phyloP scores from a whole-genome alignment of 495 filamentous ascomycete genomes.

The Aspergillus homomorphus region DNA sequence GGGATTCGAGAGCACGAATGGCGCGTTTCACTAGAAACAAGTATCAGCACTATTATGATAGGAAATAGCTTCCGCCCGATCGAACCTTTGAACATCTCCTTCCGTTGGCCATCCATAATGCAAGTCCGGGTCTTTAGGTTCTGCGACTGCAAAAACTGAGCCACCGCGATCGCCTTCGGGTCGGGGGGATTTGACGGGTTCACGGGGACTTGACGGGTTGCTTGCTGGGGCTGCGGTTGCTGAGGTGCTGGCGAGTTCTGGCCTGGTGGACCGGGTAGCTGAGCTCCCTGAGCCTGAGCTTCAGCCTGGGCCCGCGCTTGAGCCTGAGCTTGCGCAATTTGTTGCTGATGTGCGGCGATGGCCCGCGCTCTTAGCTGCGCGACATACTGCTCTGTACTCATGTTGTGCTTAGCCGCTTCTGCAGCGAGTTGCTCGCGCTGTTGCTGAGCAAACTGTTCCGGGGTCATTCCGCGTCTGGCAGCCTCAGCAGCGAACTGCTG shows the following conservation, averaged over 20 bases:
- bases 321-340: slow-evolving; percentile 35
- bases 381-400: slow-evolving; percentile 63
- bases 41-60: background rate
- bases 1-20: slow-evolving; percentile 85
- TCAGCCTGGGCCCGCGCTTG: slow-evolving; percentile 39
- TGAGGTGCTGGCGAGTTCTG: slow-evolving; percentile 35
- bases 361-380: slow-evolving; percentile 62
- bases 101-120: slow-evolving; percentile 93
- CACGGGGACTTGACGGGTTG: slow-evolving; percentile 49
- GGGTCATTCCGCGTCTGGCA: slow-evolving; percentile 69
- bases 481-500: slow-evolving; percentile 76
- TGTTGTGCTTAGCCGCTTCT: slow-evolving; percentile 61
- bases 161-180: slow-evolving; percentile 83
- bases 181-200: slow-evolving; percentile 71
- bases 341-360: slow-evolving; percentile 48
- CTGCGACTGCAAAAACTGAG: slow-evolving; percentile 82
- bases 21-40: slow-evolving; percentile 83
- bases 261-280: slow-evolving; percentile 28
- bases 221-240: slow-evolving; percentile 37
- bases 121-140: slow-evolving; percentile 86
- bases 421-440: slow-evolving; percentile 54
- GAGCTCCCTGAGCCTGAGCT: slow-evolving; percentile 38
- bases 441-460: slow-evolving; percentile 66
- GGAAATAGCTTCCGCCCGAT: background rate
- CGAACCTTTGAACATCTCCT: slow-evolving; percentile 94